Evolutionary conservation across 495 filamentous ascomycete genomes (phyloP).

Genomic region (Choiromyces venosus): DNA sequence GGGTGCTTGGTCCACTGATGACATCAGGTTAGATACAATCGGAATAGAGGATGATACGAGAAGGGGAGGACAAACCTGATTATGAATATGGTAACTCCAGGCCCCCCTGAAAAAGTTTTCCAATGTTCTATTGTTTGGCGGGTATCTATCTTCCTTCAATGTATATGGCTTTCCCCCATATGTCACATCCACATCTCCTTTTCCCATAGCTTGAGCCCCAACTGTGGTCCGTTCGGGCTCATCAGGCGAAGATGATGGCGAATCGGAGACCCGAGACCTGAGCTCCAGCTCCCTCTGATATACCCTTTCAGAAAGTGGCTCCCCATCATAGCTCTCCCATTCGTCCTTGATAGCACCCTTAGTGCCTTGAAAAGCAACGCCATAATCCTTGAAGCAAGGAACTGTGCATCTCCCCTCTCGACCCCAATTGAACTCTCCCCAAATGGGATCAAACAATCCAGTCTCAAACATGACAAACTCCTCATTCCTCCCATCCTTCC

Average conservation of each 20-base stretch:
- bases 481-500: constrained; percentile 51
- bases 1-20: constrained; percentile 50
- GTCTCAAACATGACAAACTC: constrained; percentile 56
- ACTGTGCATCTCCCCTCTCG: constrained; percentile 52
- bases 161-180: constrained; percentile 45
- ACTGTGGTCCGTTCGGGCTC: constrained; percentile 4
- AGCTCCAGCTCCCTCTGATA: constrained; percentile 8
- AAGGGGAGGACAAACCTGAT: constrained; percentile 48
- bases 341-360: constrained; percentile 48
- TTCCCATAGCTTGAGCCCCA: constrained; percentile 29
- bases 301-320: constrained; percentile 36
- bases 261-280: constrained; percentile 3
- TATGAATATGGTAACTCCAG: constrained; percentile 57
- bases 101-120: constrained; percentile 55
- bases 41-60: background rate
- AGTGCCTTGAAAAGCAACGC: constrained; percentile 49
- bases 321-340: constrained; percentile 52
- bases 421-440: constrained; percentile 55
- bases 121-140: constrained; percentile 53
- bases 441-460: constrained; percentile 55
- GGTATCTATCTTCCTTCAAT: constrained; percentile 49
- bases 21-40: background rate
- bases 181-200: constrained; percentile 35
- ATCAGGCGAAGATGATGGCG: constrained; percentile 13
- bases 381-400: constrained; percentile 53